Conservation (phyloP, 352 stramenopile genomes). For the Phytophthora cryptogea region DNA sequence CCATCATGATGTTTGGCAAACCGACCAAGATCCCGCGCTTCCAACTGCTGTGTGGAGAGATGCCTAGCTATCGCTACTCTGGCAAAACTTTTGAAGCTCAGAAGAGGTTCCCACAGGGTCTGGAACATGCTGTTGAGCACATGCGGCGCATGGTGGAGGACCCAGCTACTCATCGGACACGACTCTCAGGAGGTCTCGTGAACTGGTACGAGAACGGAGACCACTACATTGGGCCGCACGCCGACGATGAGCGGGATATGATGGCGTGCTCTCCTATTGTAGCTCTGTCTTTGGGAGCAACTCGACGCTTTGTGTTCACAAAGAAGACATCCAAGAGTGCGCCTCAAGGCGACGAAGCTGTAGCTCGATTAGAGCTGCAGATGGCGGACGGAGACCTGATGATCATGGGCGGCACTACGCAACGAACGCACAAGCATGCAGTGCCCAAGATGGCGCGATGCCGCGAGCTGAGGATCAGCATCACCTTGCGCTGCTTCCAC, state of each 20-base stretch:
- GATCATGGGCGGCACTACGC: constrained; percentile 81
- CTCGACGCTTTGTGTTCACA: constrained; percentile 72
- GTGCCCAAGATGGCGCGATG: constrained; percentile 73
- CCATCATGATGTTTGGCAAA: constrained; percentile 76
- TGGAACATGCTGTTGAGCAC: constrained; percentile 47
- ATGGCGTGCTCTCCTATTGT: constrained; percentile 57
- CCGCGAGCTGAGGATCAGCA: constrained; percentile 42
- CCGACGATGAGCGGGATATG: constrained; percentile 71
- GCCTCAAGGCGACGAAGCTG: constrained; percentile 12
- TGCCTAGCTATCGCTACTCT: constrained; percentile 59
- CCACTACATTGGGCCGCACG: constrained; percentile 83
- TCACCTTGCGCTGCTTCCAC: constrained; percentile 60
- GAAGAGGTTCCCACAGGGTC: constrained; percentile 40
- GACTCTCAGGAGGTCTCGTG: constrained; percentile 57
- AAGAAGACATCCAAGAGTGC: constrained; percentile 33
- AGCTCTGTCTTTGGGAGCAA: constrained; percentile 69
- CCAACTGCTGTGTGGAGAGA: constrained; percentile 66
- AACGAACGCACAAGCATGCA: constrained; percentile 81
- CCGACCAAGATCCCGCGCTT: constrained; percentile 61
- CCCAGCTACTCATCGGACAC: constrained; percentile 20
- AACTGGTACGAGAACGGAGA: constrained; percentile 88
- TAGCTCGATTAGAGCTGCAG: constrained; percentile 47
- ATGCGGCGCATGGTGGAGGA: constrained; percentile 53
- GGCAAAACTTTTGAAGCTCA: constrained; percentile 54
- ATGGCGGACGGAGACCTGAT: constrained; percentile 75